phyloP scores from a whole-genome alignment of 2,329 filamentous ascomycete genomes.

The Exophiala aquamarina region DNA sequence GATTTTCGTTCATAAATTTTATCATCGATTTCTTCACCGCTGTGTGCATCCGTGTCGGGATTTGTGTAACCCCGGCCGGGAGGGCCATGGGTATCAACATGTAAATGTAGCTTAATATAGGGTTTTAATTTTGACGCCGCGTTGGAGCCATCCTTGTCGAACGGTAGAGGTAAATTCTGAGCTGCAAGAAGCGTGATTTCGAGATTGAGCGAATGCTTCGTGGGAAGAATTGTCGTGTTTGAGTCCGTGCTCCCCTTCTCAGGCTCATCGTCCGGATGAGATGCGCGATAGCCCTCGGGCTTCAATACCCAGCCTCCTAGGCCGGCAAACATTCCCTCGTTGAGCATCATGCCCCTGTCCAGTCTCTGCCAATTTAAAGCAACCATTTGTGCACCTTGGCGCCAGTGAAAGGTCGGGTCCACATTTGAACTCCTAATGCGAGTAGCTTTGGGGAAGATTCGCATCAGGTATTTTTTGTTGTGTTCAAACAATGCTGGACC shows the following conservation, averaged over 20 bases:
- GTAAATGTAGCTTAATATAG: conserved; percentile 75
- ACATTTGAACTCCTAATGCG: conserved; percentile 83
- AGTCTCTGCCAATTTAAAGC: conserved; percentile 92
- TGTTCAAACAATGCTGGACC: conserved; percentile 69
- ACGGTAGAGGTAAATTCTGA: conserved; percentile 70
- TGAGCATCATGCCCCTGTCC: conserved; percentile 94
- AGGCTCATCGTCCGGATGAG: conserved; percentile 31
- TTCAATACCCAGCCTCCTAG: conserved; percentile 84
- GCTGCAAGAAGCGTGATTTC: conserved; percentile 73
- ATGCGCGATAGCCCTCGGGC: conserved; percentile 66
- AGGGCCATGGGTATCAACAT: conserved; percentile 65
- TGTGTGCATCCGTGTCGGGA: conserved; percentile 39
- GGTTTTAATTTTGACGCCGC: conserved; percentile 61
- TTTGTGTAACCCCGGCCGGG: conserved; percentile 36
- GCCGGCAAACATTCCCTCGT: conserved; percentile 85
- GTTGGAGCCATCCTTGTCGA: conserved; percentile 39
- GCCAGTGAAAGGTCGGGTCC: conserved; percentile 82
- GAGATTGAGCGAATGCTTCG: conserved; percentile 62
- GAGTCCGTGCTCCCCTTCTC: conserved; percentile 21
- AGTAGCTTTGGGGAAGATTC: conserved; percentile 81
- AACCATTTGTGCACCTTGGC: conserved; percentile 84
- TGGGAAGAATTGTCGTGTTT: conserved; percentile 39
- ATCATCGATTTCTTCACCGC: conserved; percentile 46
- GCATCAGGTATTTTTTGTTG: conserved; percentile 80
- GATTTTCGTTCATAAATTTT: conserved; percentile 59